Evolutionary conservation across 805 yeast species (phyloP), one percentile per base, ranked within the genome.

Genomic region (Peterozyma xylosa): DNA sequence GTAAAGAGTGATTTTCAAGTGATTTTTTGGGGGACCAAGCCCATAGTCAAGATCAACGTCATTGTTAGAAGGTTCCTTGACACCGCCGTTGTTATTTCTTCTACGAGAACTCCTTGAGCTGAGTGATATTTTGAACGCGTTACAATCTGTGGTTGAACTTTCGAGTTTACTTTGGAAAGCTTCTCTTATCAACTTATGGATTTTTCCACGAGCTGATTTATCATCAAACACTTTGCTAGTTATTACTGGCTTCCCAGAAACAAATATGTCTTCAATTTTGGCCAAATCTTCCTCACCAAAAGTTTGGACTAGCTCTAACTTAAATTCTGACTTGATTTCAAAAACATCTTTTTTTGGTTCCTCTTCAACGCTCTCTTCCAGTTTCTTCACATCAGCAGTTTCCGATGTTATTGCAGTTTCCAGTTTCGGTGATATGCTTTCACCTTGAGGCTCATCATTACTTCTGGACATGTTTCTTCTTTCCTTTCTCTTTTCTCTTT

Each of bases 141-240:
- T 84, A 17, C 69, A 70, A 1, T 73, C 72, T 0, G 90, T 76
- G 0, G 98, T 93, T 39, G 78, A 72, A 5, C 96, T 78, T 47
- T 93, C 98, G 34, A 93, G 63, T 50, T 74, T 79, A 21, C 84
- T 79, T 38, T 78, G 71, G 60, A 88, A 93, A 0, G 86, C 83
- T 44, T 70, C 74, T 52, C 97, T 73, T 36, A 90, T 57, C 35
- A 88, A 65, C 50, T 80, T 82, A 62, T 93, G 99, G 42, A 93
- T 68, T 48, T 73, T 67, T 0, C 95, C 86, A 53, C 99, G 76
- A n/a, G 62, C 67, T 11, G 73, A 71, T 56, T 93, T 93, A 45
- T 82, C 90, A 16, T 70, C 69, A 50, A 85, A 80, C 0, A 68
- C 53, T 38, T 75, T 68, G 2, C 60, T 62, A 1, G 93, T 79